Evolutionary conservation across 257 asterid genomes (phyloP), one percentile per base, ranked within the genome.

Genomic region (Osmanthus fragrans): DNA sequence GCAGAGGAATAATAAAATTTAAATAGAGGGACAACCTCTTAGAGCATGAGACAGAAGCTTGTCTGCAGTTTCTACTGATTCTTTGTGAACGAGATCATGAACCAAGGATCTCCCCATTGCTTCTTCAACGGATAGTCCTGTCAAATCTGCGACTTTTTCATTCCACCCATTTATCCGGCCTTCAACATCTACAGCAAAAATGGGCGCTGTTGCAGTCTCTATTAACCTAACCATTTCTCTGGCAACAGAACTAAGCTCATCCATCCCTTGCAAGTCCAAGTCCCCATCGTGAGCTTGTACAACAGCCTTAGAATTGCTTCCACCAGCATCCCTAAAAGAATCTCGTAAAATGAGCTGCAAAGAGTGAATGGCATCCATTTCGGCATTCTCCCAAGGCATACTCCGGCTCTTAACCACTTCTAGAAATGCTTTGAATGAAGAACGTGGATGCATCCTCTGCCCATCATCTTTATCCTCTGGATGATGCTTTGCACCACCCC

Each of bases 401-500:
- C 97, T 92, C 71, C 94, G 83, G 73, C 96, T 92, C 89, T 94
- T 94, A 27, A 90, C 97, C 70, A 94, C 97, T 82, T 94, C 98
- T 16, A 94, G 82, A 84, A 94, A 94, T 25, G 96, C 98, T 75
- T 86, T 88, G 80, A 94, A 94, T 0, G 98, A 94, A 42, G 97
- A 94, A n/a, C 98, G 94, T 2, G 97, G 97, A 90, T 93, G 94
- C 97, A 93, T 93, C 86, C 89, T 90, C 82, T 85, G 89, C 40
- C 93, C 90, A 27, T 91, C 94, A 51, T 91, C 97, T 84, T 91
- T 93, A 79, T 91, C 96, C 73, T 82, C 87, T 2, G 97, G 97
- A 73, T 88, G 92, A 86, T 93, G 97, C 87, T 90, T 91, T 63
- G 97, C 97, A 33, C 97, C 97, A 83, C 96, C 97, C 97, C 97